Conservation (phyloP, 2,329 filamentous ascomycete genomes). For the Ilyonectria mors-panacis region DNA sequence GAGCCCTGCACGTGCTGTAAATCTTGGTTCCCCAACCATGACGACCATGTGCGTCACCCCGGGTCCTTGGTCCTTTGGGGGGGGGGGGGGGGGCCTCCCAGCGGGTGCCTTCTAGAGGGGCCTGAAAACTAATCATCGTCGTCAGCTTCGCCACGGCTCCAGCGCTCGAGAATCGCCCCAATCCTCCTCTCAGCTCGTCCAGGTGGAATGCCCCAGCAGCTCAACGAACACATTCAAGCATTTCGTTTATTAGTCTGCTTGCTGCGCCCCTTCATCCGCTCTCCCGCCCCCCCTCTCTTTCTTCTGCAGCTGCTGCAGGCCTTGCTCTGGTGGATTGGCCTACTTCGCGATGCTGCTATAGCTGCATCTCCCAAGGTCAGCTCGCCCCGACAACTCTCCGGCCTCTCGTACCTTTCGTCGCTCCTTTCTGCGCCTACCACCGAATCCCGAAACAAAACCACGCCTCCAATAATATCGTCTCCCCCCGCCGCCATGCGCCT, state of each 20-base stretch:
- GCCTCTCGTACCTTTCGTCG: not conserved
- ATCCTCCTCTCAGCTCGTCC: not conserved
- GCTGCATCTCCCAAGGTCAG: slow-evolving; percentile 14
- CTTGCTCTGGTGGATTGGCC: not conserved
- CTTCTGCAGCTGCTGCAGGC: not conserved
- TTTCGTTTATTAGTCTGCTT: not conserved
- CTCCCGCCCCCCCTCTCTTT: not conserved
- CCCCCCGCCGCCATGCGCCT: slow-evolving; percentile 78
- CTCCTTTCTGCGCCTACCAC: not conserved
- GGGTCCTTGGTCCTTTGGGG: not conserved
- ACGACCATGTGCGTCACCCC: slow-evolving; percentile 53
- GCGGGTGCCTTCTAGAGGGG: slow-evolving; percentile 24
- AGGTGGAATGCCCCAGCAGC: not conserved
- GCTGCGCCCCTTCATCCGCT: not conserved
- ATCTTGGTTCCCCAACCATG: slow-evolving; percentile 43
- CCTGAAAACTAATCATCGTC: slow-evolving; percentile 35
- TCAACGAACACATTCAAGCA: not conserved
- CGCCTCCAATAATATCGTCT: slow-evolving; percentile 2
- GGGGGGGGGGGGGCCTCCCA: not conserved
- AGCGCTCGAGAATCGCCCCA: not conserved
- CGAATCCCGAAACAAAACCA: slow-evolving; percentile 6
- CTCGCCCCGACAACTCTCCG: slow-evolving; percentile 1
- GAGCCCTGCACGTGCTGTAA: slow-evolving; percentile 39
- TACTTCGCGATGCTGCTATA: slow-evolving; percentile 30
- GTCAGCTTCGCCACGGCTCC: slow-evolving; percentile 47